Base-by-base conservation (phyloP, 2,329 filamentous ascomycete species). In the Ascochyta viciae-villosae region DNA sequence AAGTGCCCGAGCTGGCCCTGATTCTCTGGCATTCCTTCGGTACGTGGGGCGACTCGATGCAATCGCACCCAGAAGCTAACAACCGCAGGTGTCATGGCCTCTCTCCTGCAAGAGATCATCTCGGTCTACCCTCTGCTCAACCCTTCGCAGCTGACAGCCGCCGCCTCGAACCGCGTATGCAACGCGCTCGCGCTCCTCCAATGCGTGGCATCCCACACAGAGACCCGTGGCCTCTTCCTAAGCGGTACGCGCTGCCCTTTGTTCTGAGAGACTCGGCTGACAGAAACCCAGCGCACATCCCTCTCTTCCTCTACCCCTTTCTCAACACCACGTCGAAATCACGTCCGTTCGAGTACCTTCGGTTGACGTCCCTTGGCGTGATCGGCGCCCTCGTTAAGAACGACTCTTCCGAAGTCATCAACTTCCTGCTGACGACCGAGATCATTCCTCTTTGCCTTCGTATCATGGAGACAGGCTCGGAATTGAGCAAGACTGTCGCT, bases 11-110 rank as follows among this genome's bases (percentile, higher is more conserved):
- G 80, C 82, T 99, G 57, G 95, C 95, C 42, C 82, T 99, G 68
- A 96, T 99, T 59, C 82, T 99, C 60, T 99, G 95, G 95, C 95
- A 99, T 77, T 98, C 94, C 3, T 98, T 97, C 72, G 95, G 94
- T 96, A 85, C 43, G 54, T 4, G 12, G 3, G 27, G 96, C 72
- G 93, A 92, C 96, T 85, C 39, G 41, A 6, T 10, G 3, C 27
- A 15, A 22, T 12, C 24, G 13, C 19, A 19, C 6, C 12, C 12
- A 10, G 22, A 4, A 26, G 62, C 60, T 72, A 60, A 70, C 58
- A 59, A 57, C 24, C 22, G 12, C 63, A 96, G 92, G 93, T 70
- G 95, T 99, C 72, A 99, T 99, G 95, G 97, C 95, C 41, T 96
- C 92, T 50, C 83, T 99, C 23, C 85, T 98, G 31, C 94, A 98